Conservation (phyloP, 176 grass and related monocot species). For the Eleusine indica region DNA sequence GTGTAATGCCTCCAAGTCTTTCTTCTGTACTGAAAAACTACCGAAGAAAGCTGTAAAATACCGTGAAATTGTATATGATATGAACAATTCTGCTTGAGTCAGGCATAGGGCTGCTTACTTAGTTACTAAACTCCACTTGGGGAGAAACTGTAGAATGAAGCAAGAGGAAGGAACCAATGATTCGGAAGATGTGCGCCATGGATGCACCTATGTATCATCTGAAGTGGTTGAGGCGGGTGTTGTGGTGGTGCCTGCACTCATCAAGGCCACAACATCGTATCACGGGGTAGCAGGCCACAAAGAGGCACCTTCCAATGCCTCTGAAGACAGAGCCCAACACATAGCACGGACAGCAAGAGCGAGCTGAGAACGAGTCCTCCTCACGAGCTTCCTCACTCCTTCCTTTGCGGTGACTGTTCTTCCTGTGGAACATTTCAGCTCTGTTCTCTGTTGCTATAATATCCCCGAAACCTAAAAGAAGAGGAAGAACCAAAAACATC, state of each 20-base stretch:
- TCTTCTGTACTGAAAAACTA: constrained; percentile 13
- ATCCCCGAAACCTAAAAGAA: not conserved
- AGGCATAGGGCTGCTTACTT: not conserved
- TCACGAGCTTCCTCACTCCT: not conserved
- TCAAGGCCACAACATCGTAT: constrained; percentile 72
- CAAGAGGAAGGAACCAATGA: not conserved
- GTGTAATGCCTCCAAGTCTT: not conserved
- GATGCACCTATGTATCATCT: constrained; percentile 33
- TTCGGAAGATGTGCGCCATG: constrained; percentile 1
- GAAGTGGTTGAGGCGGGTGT: constrained; percentile 50
- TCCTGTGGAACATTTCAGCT: constrained; percentile 15
- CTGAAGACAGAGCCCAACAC: constrained; percentile 50
- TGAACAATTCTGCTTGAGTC: not conserved
- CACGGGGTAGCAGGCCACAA: constrained; percentile 63
- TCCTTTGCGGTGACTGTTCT: constrained; percentile 15
- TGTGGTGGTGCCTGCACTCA: constrained; percentile 54
- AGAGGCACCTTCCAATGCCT: constrained; percentile 65
- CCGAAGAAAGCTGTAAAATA: not conserved
- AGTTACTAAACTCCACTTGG: not conserved
- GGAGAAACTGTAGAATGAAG: not conserved
- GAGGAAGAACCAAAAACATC: not conserved
- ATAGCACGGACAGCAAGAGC: constrained; percentile 58
- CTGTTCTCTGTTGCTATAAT: not conserved
- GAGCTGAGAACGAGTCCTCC: constrained; percentile 3
- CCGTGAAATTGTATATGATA: not conserved